A percentile compares a stretch with the other conserved stretches of the same genome.
These are phyloP conservation scores for Fusarium secorum DNA, from an alignment of 2,329 filamentous ascomycete genomes.

Conservation along the genomic window DNA sequence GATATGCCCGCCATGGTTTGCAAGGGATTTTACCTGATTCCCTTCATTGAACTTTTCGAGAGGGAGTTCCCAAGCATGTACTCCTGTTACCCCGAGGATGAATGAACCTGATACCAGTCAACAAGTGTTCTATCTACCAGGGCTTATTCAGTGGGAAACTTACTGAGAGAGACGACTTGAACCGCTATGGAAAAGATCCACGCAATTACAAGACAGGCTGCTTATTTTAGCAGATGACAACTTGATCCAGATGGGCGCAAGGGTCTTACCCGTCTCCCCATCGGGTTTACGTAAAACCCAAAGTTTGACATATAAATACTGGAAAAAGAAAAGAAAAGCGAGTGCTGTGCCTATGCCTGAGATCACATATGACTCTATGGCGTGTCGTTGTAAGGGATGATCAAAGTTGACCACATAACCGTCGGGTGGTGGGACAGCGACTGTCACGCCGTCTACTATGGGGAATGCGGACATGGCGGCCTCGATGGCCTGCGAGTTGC, in stretches of 20 bases:
- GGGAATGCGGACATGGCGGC: constrained; percentile 25
- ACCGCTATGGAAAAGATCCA: constrained; percentile 36
- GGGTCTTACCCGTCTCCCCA: constrained; percentile 29
- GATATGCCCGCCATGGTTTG: background rate
- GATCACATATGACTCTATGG: constrained; percentile 29
- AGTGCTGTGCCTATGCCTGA: constrained; percentile 32
- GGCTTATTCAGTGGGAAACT: background rate
- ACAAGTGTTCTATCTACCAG: no score
- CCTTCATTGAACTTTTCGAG: constrained; percentile 27
- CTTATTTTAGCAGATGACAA: background rate
- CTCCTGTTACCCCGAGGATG: constrained; percentile 31
- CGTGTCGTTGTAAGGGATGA: constrained; percentile 40
- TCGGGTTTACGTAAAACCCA: constrained; percentile 31
- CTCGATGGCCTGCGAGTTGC: background rate
- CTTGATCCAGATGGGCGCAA: background rate
- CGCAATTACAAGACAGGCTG: constrained; percentile 28
- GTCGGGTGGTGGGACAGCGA: constrained; percentile 38
- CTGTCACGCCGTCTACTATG: constrained; percentile 24
- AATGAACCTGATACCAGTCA: constrained; percentile 17
- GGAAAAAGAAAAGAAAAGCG: constrained; percentile 34
- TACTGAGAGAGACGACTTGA: constrained; percentile 28
- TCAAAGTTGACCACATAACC: constrained; percentile 48
- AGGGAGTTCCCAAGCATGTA: constrained; percentile 46
- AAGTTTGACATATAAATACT: constrained; percentile 40
- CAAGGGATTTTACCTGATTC: background rate